Evolutionary conservation across 176 grass and related monocot species (phyloP), one percentile per base, ranked within the genome.

Genomic region (Zea luxurians): DNA sequence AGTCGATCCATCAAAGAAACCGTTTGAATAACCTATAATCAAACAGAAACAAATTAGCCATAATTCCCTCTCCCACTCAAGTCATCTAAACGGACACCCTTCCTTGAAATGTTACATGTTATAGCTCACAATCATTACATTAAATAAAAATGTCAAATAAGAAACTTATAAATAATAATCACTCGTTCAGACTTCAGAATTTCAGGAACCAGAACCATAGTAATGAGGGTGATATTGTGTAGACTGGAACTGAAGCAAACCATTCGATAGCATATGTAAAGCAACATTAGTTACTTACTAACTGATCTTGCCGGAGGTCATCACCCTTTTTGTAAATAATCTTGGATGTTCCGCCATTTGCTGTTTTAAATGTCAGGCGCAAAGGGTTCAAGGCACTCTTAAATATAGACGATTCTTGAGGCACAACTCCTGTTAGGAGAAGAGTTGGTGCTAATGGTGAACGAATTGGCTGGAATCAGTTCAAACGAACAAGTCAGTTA

Each of bases 1-100:
- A 99, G 86, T 4, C 96, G 92, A 61, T 99, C 96, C 96, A 99
- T 99, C 66, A 99, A 93, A 74, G 96, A 92, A 64, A 95, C 89
- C 82, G 94, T 99, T 79, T 99, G 96, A 83, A 92, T 95, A 58
- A 99, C 92, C 96, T 95, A 78, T 38, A 77, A 77, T 45, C 5
- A 9, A 17, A 85, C 2, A 57, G 17, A 47, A 75, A 47, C 10
- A n/a, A 64, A 64, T 75, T 75, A 84, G 45, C 45, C 64, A 80
- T 48, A 57, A 84, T 59, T 79, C 63, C 7, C 77, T n/a, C 8
- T 47, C 38, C 70, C 52, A 84, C 46, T n/a, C 54, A 79, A 78
- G 10, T 54, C 66, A 82, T n/a, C 34, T 50, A 13, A 82, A 70
- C 3, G 41, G 15, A 2, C 37, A 71, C 9, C 49, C 16, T 53